phyloP scores from a whole-genome alignment of 768 basidiomycete genomes.

The Lactarius evosmus region DNA sequence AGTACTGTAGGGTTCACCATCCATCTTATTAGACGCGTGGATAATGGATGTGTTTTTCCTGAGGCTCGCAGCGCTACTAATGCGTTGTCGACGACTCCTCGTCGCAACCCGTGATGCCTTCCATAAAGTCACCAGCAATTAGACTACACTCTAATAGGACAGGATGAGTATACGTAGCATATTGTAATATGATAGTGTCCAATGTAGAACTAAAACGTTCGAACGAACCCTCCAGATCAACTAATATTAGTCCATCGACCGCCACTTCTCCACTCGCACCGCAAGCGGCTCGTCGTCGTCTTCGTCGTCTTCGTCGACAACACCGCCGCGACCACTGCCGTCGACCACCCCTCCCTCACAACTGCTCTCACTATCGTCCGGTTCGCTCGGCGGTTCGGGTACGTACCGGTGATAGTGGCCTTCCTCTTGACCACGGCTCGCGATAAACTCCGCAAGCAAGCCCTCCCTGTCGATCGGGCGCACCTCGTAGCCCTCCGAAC shows the following conservation, averaged over 20 bases:
- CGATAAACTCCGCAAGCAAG: constrained; percentile 57
- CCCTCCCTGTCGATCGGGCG: constrained; percentile 58
- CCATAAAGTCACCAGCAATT: not conserved
- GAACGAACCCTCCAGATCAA: not conserved
- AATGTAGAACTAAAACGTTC: not conserved
- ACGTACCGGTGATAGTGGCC: constrained; percentile 68
- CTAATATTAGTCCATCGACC: constrained; percentile 31
- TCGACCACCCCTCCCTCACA: not conserved
- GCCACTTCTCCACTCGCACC: constrained; percentile 31
- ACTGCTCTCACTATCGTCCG: constrained; percentile 2
- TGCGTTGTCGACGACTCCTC: too few species aligned
- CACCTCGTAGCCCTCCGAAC: constrained; percentile 84
- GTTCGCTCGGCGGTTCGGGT: constrained; percentile 49
- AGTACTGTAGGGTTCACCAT: not conserved
- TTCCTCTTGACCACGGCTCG: constrained; percentile 49
- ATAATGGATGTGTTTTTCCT: not conserved
- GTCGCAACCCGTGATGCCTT: not conserved
- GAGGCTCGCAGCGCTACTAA: not conserved
- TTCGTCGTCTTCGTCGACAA: constrained; percentile 34
- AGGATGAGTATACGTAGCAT: not conserved
- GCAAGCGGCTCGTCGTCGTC: constrained; percentile 42
- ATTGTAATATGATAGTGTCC: not conserved
- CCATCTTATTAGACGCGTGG: not conserved
- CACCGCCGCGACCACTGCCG: not conserved
- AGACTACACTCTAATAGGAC: not conserved